Conservation (phyloP, 352 stramenopile species). For the Aphanomyces astaci region DNA sequence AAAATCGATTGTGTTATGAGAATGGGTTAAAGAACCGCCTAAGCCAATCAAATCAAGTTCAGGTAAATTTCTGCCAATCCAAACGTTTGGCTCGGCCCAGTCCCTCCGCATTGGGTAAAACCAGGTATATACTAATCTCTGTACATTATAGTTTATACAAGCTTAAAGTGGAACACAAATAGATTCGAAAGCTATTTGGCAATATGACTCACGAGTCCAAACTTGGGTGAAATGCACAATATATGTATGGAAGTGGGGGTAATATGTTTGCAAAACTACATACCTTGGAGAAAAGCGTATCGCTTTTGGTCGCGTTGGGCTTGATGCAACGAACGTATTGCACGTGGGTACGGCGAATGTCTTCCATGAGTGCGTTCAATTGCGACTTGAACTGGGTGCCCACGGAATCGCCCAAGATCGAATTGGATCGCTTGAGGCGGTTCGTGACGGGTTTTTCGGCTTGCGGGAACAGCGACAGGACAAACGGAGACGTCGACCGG, state of each 20-base stretch:
- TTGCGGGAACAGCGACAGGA: slow-evolving; percentile 72
- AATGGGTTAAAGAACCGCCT: no score
- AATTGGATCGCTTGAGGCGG: slow-evolving; percentile 64
- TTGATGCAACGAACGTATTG: slow-evolving; percentile 99
- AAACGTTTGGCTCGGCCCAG: no score
- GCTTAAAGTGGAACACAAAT: no score
- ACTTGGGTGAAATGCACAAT: no score
- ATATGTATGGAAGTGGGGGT: background rate
- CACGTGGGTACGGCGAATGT: slow-evolving; percentile 92
- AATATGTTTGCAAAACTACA: background rate
- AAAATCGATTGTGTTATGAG: no score
- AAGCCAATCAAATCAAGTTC: no score
- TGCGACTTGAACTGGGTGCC: slow-evolving; percentile 91
- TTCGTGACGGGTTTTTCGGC: slow-evolving; percentile 43
- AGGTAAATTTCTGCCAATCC: no score
- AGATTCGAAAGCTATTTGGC: no score
- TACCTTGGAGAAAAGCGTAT: slow-evolving; percentile 75
- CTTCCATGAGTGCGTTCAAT: slow-evolving; percentile 88
- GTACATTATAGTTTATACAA: no score
- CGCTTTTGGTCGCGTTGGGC: slow-evolving; percentile 94
- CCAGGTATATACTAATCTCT: no score
- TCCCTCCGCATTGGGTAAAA: no score
- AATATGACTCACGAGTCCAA: no score
- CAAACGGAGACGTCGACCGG: slow-evolving; percentile 56
- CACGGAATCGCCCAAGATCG: slow-evolving; percentile 74